Base-by-base conservation (phyloP, 208 protist genomes). In the Leishmania turanica region DNA sequence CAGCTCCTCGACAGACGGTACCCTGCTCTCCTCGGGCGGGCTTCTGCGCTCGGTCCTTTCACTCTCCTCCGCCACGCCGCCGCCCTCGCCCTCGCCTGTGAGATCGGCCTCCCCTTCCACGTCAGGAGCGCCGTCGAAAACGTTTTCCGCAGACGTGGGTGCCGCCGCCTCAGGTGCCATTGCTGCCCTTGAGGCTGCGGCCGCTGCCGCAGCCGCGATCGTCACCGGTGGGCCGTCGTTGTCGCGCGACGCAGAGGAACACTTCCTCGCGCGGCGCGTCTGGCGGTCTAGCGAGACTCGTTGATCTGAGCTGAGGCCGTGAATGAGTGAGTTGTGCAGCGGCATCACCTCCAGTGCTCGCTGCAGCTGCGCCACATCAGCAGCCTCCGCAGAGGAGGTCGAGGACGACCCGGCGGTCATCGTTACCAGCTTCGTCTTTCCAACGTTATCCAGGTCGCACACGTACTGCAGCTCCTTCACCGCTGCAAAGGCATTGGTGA, bases 381-480 rank as follows among this genome's bases (percentile, higher is more conserved):
- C 1, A 37, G 75, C 24, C n/a, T 51, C 40, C 42, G 42, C 21
- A 24, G 60, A 65, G 37, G 27, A 73, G 6, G 68, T 15, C 6
- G 76, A 60, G 24, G 77, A 74, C 71, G 56, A 77, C 45, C 54
- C 27, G 53, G 69, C 19, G 68, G 66, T 71, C 51, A 87, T 53
- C 60, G 80, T 70, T 47, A 83, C 60, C n/a, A 74, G 47, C 31
- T 65, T 76, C 19, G 71, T 69, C 47, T 53, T 75, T 51, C 80
- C 84, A 0, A 79, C 60, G 19, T 65, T 53, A 37, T 84, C 84
- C 51, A 88, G 74, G 40, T 90, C 85, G 62, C 89, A 91, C 6
- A 90, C 86, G 79, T 91, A 94, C 68, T 87, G 87, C 64, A 97
- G 79, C 79, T 92, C 91, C 81, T 93, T 95, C 34, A 97, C 82